Evolutionary conservation across 306 rosid species (phyloP).

Genomic region (Acmispon strigosus): DNA sequence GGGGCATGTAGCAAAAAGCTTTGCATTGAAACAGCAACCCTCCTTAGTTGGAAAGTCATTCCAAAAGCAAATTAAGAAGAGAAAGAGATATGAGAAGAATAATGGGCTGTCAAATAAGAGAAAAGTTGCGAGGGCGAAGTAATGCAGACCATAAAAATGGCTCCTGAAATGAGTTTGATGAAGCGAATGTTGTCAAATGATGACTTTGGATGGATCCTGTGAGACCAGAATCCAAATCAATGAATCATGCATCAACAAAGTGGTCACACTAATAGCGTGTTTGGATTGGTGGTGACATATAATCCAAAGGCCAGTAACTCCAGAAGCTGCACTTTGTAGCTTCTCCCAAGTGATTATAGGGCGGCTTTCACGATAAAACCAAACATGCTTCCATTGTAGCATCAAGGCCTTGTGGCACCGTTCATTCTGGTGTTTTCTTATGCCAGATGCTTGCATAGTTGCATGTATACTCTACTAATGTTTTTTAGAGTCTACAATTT

Average conservation of each 20-base stretch:
- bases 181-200: neutral
- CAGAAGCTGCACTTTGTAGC: too few relatives aligned
- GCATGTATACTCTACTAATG: neutral
- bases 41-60: slow-evolving; percentile 67
- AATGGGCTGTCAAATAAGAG: slow-evolving; percentile 45
- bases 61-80: slow-evolving; percentile 63
- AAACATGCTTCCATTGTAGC: neutral
- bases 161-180: neutral
- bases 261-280: neutral
- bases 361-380: too few relatives aligned
- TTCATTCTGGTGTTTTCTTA: neutral
- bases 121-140: slow-evolving; percentile 33
- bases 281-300: too few relatives aligned
- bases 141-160: slow-evolving; percentile 4
- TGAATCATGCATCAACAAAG: neutral
- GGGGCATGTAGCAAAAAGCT: slow-evolving; percentile 92
- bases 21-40: slow-evolving; percentile 80
- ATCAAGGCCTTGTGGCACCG: neutral
- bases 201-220: neutral
- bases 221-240: neutral
- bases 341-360: too few relatives aligned
- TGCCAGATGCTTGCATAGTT: neutral
- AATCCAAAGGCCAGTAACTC: too few relatives aligned
- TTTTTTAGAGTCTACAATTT: too few relatives aligned
- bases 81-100: slow-evolving; percentile 47